These are phyloP conservation scores for Sextonia rubra DNA, from an alignment of 164 flowering plant species.

Conservation along the genomic window DNA sequence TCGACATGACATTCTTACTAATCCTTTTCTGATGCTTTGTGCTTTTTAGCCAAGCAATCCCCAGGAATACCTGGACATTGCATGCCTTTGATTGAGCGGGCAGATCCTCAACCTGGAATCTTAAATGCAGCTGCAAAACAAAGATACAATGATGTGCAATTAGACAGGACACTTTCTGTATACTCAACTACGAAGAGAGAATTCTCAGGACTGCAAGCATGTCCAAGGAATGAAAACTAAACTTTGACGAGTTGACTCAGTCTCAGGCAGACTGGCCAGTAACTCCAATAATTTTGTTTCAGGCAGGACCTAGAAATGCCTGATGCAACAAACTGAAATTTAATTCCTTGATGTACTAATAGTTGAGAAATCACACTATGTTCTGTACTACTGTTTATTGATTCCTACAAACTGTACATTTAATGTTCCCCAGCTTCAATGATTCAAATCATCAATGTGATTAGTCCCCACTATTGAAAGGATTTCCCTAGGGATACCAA, in stretches of 20 bases:
- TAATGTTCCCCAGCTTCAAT: too few relatives aligned
- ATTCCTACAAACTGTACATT: too few relatives aligned
- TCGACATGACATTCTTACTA: slow-evolving; percentile 54
- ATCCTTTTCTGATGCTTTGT: slow-evolving; percentile 74
- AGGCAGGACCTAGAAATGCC: too few relatives aligned
- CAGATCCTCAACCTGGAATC: slow-evolving; percentile 72
- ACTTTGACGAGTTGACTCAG: too few relatives aligned
- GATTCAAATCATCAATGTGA: too few relatives aligned
- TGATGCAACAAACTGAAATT: too few relatives aligned
- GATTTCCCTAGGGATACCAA: background rate
- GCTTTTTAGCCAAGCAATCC: slow-evolving; percentile 84
- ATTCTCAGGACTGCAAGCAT: background rate
- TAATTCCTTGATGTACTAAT: too few relatives aligned
- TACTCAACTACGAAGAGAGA: background rate
- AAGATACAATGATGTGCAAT: background rate
- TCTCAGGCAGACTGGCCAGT: too few relatives aligned
- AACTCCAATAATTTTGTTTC: too few relatives aligned
- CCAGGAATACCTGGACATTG: slow-evolving; percentile 53
- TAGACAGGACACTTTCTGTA: background rate
- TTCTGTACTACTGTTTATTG: too few relatives aligned
- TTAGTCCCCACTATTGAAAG: background rate
- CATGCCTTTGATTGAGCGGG: slow-evolving; percentile 54
- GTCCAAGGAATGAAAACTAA: background rate
- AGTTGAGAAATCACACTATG: too few relatives aligned
- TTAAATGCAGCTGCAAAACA: slow-evolving; percentile 73